Evolutionary conservation across 371 early-diverging fungal genomes (phyloP).

Genomic region (Parasitella parasitica): DNA sequence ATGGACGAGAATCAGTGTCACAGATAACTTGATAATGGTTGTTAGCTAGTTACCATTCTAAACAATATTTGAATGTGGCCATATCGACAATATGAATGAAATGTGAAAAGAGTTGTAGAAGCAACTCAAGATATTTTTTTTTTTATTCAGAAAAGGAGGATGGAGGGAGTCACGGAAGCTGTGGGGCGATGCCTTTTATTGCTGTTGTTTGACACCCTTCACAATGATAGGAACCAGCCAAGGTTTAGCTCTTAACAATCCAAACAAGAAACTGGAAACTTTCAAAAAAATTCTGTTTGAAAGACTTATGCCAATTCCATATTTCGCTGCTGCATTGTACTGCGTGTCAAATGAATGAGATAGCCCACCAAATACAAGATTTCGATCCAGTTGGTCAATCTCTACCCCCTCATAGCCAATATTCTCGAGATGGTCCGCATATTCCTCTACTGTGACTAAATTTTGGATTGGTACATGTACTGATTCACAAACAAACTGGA

Average conservation of each 20-base stretch:
- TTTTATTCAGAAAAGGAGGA: neutral
- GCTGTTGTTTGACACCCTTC: neutral
- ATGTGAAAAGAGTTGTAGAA: too few species aligned
- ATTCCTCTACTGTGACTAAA: constrained; percentile 25
- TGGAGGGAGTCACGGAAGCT: neutral
- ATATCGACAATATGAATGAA: too few species aligned
- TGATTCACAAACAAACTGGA: constrained; percentile 6
- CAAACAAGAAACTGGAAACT: constrained; percentile 10
- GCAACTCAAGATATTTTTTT: too few species aligned
- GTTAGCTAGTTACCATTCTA: constrained; percentile 60
- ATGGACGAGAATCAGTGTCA: neutral
- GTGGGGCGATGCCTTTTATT: neutral
- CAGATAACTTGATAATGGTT: neutral
- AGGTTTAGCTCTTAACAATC: neutral
- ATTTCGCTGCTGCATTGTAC: neutral
- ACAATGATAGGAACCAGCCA: constrained; percentile 25
- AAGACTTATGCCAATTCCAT: constrained; percentile 15
- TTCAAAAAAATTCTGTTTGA: constrained; percentile 14
- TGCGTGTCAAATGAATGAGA: constrained; percentile 8
- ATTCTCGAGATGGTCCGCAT: constrained; percentile 6
- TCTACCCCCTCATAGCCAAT: constrained; percentile 20
- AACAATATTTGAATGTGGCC: constrained; percentile 76
- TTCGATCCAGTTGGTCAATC: constrained; percentile 6
- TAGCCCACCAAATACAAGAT: constrained; percentile 29
- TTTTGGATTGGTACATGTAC: constrained; percentile 31